Evolutionary conservation across 164 flowering plant species (phyloP), one percentile per base, ranked within the genome.

Genomic region (Stephania japonica): DNA sequence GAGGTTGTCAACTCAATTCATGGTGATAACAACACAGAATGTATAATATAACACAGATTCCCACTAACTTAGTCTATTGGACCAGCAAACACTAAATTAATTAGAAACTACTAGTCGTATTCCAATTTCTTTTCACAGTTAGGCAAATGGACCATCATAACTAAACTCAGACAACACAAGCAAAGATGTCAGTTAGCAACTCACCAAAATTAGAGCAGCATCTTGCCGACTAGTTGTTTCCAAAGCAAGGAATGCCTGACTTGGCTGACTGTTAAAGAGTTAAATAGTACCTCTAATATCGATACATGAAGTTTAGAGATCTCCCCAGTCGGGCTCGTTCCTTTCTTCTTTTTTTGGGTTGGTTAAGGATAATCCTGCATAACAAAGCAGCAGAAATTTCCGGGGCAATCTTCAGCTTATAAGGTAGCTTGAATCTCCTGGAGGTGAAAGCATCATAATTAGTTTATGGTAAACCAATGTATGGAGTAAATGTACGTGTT

Each of bases 361-460:
- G 44, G 53, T 12, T 2, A 63, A n/a, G 43, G 23, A n/a, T 25
- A 50, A 67, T 50, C 75, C 75, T 73, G 75, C 70, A 73, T 67
- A 73, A 73, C 47, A 73, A 50, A 68, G 69, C 65, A 73, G 41
- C 70, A 67, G 32, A 50, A 49, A 67, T 12, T 67, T 56, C 41
- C 70, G n/a, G n/a, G n/a, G 50, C 65, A 32, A 27, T 67, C 75
- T 73, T 73, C 70, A 27, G 70, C 69, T 65, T 67, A 73, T 44
- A 49, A 67, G n/a, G 70, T 32, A 66, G n/a, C 19, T 42, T 14
- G 9, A 18, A 49, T 44, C 65, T 32, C 76, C 78, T 76, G 73
- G 66, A 81, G 64, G 71, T 65, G 68, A 78, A 75, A 68, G 69
- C 75, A 78, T 41, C 73, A 71, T 59, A 14, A 75, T 70, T 59